Evolutionary conservation across 208 protist species (phyloP).

Genomic region (Acanthamoeba comandoni): DNA sequence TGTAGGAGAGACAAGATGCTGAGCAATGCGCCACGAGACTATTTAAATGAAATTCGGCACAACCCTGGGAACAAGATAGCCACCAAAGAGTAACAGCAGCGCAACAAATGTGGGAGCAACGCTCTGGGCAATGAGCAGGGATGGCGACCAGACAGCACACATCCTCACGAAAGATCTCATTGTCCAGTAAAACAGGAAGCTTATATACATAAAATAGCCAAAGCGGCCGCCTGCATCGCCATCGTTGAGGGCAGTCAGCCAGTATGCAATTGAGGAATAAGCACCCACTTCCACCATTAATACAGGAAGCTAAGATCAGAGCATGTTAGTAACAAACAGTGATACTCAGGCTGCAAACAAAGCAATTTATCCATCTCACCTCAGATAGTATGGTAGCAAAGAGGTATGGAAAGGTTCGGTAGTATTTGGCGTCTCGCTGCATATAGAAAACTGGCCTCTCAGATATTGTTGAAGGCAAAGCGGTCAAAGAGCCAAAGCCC

Average conservation of each 20-base stretch:
- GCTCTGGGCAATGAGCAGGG: slow-evolving; percentile 50
- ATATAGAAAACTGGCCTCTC: slow-evolving; percentile 67
- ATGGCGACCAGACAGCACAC: slow-evolving; percentile 33
- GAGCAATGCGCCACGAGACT: no score
- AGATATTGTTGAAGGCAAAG: slow-evolving; percentile 22
- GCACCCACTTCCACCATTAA: background rate
- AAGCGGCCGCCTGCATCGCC: slow-evolving; percentile 11
- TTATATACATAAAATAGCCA: slow-evolving; percentile 42
- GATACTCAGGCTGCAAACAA: background rate
- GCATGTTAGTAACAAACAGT: background rate
- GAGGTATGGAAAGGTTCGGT: slow-evolving; percentile 37
- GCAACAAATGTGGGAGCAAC: slow-evolving; percentile 26
- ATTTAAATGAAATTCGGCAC: no score
- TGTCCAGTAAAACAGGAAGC: slow-evolving; percentile 46
- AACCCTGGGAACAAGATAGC: slow-evolving; percentile 56
- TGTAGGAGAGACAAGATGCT: no score
- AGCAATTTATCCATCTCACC: background rate
- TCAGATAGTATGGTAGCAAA: slow-evolving; percentile 41
- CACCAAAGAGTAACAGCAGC: slow-evolving; percentile 55
- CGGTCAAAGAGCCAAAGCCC: slow-evolving; percentile 21
- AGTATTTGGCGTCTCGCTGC: slow-evolving; percentile 66
- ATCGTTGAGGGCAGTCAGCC: slow-evolving; percentile 43
- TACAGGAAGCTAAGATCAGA: background rate
- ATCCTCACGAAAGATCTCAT: slow-evolving; percentile 21
- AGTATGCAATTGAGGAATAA: slow-evolving; percentile 53